A percentile compares a stretch with the other conserved stretches of the same genome.
Evolutionary conservation across 179 eudicot genomes (phyloP).

Genomic region (Silene noctiflora): DNA sequence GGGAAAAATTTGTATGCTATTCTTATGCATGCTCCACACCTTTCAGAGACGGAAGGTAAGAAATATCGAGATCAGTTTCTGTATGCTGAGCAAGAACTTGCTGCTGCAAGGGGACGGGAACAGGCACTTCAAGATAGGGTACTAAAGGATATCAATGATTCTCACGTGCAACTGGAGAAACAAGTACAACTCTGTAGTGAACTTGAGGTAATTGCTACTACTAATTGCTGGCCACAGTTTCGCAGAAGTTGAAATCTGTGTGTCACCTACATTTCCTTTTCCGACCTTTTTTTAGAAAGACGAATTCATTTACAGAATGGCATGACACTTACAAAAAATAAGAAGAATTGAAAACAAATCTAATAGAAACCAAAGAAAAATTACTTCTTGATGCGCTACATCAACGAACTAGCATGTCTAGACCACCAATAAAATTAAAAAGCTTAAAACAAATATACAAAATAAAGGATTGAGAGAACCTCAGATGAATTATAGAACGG

Average conservation of each 20-base stretch:
- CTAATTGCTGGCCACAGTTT: constrained; percentile 11
- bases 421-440: no score
- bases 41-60: constrained; percentile 68
- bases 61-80: constrained; percentile 65
- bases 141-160: constrained; percentile 73
- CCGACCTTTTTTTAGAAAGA: neutral
- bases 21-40: constrained; percentile 14
- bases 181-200: constrained; percentile 62
- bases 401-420: no score
- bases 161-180: constrained; percentile 61
- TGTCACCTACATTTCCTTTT: neutral
- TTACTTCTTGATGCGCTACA: no score
- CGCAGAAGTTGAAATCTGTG: neutral
- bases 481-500: neutral
- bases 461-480: neutral
- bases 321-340: neutral
- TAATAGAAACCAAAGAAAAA: neutral
- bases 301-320: neutral
- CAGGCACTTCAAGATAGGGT: constrained; percentile 72
- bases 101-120: constrained; percentile 92
- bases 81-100: constrained; percentile 84
- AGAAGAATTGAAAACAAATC: neutral
- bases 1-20: no score
- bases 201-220: constrained; percentile 56
- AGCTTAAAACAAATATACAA: neutral